These are phyloP conservation scores for Ophiostoma ulmi DNA, from an alignment of 2,329 filamentous ascomycete species.

Conservation along the genomic window DNA sequence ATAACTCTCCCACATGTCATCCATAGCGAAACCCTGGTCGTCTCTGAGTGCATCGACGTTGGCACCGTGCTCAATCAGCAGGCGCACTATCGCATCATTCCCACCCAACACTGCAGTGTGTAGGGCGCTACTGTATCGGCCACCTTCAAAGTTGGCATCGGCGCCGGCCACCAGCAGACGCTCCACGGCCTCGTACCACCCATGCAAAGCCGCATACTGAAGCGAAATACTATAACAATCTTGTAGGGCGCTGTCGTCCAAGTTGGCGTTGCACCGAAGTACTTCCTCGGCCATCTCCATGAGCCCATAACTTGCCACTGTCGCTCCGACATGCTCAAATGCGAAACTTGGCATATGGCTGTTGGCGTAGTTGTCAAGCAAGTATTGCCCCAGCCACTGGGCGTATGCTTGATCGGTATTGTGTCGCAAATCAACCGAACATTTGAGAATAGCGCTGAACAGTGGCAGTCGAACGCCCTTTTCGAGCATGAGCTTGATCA, in stretches of 20 bases:
- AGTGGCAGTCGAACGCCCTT: neutral
- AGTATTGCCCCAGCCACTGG: neutral
- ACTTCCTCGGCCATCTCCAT: neutral
- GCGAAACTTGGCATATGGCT: neutral
- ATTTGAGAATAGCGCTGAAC: neutral
- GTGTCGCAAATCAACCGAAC: neutral
- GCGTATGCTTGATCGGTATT: neutral
- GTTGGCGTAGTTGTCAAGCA: neutral
- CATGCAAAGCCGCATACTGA: neutral
- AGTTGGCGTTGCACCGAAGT: neutral
- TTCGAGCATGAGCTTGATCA: neutral
- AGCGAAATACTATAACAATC: neutral
- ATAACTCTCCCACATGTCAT: neutral
- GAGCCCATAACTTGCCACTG: neutral
- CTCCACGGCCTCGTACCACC: neutral
- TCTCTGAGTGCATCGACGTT: neutral
- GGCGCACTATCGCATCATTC: neutral
- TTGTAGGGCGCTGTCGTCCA: neutral
- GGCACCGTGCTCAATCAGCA: neutral
- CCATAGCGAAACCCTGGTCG: neutral
- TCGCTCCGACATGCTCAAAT: neutral
- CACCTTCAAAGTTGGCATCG: neutral
- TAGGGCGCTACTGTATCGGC: neutral
- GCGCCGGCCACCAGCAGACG: neutral
- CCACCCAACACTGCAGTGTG: neutral